A percentile compares a stretch with the other conserved stretches of the same genome.
Conservation (phyloP, 257 asterid genomes). For the Rauvolfia tetraphylla region DNA sequence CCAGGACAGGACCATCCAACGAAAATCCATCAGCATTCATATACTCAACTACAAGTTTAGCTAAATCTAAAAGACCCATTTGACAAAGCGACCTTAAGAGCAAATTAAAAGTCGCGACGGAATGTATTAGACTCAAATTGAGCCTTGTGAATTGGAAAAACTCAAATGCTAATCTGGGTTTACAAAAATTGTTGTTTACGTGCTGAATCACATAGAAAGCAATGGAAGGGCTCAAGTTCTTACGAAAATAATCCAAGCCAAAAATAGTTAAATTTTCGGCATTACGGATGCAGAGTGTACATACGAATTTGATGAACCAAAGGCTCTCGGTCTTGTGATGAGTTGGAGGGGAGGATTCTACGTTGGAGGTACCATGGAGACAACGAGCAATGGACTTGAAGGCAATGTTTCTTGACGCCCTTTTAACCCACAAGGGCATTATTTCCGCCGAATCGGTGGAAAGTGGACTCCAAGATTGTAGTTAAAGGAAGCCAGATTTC, state of each 20-base stretch:
- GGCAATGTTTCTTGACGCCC: slow-evolving; percentile 47
- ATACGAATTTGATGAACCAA: slow-evolving; percentile 83
- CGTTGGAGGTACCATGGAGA: slow-evolving; percentile 40
- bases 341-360: slow-evolving; percentile 33
- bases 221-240: slow-evolving; percentile 48
- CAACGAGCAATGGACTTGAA: slow-evolving; percentile 36
- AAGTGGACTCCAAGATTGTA: neutral
- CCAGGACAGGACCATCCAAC: slow-evolving; percentile 36
- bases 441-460: slow-evolving; percentile 20
- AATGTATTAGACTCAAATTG: slow-evolving; percentile 52
- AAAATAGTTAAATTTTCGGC: slow-evolving; percentile 40
- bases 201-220: slow-evolving; percentile 63
- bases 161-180: slow-evolving; percentile 62
- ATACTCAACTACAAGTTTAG: slow-evolving; percentile 40
- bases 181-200: slow-evolving; percentile 35
- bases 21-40: slow-evolving; percentile 62
- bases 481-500: slow-evolving; percentile 9
- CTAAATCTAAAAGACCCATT: slow-evolving; percentile 52
- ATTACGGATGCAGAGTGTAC: slow-evolving; percentile 61
- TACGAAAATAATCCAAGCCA: slow-evolving; percentile 57
- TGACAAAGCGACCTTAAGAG: slow-evolving; percentile 64
- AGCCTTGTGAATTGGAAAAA: slow-evolving; percentile 66
- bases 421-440: slow-evolving; percentile 66
- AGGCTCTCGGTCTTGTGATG: slow-evolving; percentile 30
- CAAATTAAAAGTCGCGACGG: slow-evolving; percentile 42